Evolutionary conservation across 2,329 filamentous ascomycete species (phyloP).

Genomic region (Metarhizium guizhouense): DNA sequence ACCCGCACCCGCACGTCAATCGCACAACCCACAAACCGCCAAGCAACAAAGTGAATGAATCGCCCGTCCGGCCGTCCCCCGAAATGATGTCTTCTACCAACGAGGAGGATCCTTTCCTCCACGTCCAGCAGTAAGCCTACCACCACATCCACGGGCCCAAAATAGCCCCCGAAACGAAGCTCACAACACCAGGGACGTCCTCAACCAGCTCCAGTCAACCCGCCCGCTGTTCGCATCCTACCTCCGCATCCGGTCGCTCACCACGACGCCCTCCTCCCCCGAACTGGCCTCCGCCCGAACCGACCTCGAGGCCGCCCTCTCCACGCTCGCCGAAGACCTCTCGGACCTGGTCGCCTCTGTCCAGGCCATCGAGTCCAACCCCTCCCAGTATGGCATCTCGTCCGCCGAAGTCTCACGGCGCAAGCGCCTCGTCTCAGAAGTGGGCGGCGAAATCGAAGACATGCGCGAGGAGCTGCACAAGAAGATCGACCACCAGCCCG

Average conservation of each 20-base stretch:
- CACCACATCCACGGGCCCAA: background rate
- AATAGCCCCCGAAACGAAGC: background rate
- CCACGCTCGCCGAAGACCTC: conserved; percentile 71
- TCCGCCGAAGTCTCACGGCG: conserved; percentile 73
- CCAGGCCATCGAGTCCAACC: conserved; percentile 77
- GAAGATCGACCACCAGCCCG: conserved; percentile 31
- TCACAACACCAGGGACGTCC: conserved; percentile 61
- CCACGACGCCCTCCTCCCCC: conserved; percentile 61
- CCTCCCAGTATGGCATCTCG: conserved; percentile 78
- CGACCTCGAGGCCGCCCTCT: conserved; percentile 58
- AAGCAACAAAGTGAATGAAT: background rate
- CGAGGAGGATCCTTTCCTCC: conserved; percentile 63
- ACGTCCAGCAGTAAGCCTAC: conserved; percentile 53
- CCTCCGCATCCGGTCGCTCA: conserved; percentile 85
- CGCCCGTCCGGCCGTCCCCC: background rate
- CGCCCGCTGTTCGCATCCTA: conserved; percentile 90
- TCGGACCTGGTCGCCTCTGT: conserved; percentile 83
- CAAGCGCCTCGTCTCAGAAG: conserved; percentile 75
- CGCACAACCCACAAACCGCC: background rate
- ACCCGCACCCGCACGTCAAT: background rate
- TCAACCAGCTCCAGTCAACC: conserved; percentile 69
- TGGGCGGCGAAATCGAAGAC: conserved; percentile 78
- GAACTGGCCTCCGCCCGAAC: conserved; percentile 73
- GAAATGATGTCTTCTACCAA: conserved; percentile 60
- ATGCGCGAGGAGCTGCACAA: conserved; percentile 77